Base-by-base conservation (phyloP, 768 basidiomycete species). In the Termitomyces sp. region DNA sequence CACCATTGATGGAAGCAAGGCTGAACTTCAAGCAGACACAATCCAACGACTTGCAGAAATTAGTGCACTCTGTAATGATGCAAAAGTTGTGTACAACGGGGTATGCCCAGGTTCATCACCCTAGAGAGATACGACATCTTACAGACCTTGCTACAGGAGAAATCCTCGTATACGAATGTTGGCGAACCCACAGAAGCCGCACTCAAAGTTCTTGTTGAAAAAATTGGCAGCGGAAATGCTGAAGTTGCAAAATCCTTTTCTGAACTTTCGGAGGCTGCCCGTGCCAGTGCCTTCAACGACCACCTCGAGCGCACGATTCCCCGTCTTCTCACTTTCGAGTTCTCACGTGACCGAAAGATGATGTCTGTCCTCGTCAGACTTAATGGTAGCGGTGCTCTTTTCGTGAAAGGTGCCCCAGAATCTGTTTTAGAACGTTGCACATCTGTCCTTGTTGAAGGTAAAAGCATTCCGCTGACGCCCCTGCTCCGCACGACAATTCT, bases 131-230 rank as follows among this genome's bases (percentile, higher is more conserved):
- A 8, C 28, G 10, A 14, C 52, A 24, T 54, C 38, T 47, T 13
- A 54, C n/a, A 33, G n/a, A 33, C 20, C 30, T 46, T 44, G 6
- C n/a, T 32, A 49, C 65, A 95, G 92, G 92, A 96, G 26, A 94
- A 90, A 69, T 78, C 79, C 30, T 61, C 75, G 0, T 98, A 96
- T 70, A 71, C 78, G 49, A 94, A 90, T 66, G 82, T 99, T 48
- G 96, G 96, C 26, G 96, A 98, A 74, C 96, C 96, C 14, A 99
- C 96, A 1, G 96, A 99, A 72, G 96, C 96, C 4, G 96, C 96
- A 0, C 80, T 99, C 56, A 94, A 91, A 71, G 94, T 97, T 44
- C 83, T 98, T 18, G 92, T 84, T 24, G 96, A 99, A 77, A 99
- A 98, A 76, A 82, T 98, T 56, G 93, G 90, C 20, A 88, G 87